phyloP scores from a whole-genome alignment of 2,329 filamentous ascomycete species.

The Botrytis paeoniae region DNA sequence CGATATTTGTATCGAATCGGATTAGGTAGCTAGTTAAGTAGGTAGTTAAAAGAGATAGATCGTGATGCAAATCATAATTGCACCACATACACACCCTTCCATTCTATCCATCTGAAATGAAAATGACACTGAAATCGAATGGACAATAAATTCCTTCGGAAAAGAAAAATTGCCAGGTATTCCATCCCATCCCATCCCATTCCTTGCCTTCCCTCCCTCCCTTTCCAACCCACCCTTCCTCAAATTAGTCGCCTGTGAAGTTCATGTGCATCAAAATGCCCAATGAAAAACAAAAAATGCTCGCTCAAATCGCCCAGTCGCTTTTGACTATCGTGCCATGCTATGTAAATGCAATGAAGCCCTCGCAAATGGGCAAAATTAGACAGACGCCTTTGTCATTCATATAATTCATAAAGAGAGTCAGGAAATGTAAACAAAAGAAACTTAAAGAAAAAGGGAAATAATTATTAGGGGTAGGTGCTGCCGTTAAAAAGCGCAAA shows the following conservation, averaged over 20 bases:
- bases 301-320: constrained; percentile 1
- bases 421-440: constrained; percentile 5
- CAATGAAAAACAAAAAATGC: background rate
- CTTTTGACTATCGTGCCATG: background rate
- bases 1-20: background rate
- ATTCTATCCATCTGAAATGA: background rate
- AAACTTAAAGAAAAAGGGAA: background rate
- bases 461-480: constrained; percentile 7
- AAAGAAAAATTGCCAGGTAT: constrained; percentile 13
- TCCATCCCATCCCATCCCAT: background rate
- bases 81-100: background rate
- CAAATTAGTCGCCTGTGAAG: constrained; percentile 1
- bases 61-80: constrained; percentile 8
- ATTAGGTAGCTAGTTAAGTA: constrained; percentile 6
- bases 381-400: background rate
- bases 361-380: background rate
- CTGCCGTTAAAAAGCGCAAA: constrained; percentile 14
- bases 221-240: background rate
- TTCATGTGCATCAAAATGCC: constrained; percentile 9
- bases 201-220: background rate
- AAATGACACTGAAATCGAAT: background rate
- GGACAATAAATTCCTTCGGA: background rate
- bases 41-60: constrained; percentile 1
- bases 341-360: constrained; percentile 5
- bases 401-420: constrained; percentile 9